Evolutionary conservation across 2,329 filamentous ascomycete species (phyloP).

Genomic region (Penicillium sp.): DNA sequence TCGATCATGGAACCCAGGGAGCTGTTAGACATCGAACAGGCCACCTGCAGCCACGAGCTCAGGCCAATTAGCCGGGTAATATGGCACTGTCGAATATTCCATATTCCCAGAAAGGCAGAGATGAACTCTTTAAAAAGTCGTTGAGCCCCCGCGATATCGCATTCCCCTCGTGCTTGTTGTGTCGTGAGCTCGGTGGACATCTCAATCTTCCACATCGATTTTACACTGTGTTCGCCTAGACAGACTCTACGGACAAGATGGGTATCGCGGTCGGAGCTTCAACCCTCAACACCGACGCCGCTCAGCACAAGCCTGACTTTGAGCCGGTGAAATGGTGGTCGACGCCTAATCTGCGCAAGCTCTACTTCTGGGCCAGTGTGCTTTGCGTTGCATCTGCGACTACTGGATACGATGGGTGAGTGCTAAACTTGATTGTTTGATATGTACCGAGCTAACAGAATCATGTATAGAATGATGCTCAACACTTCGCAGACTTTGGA

Average conservation of each 20-base stretch:
- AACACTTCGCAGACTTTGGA: conserved; percentile 45
- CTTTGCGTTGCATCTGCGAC: conserved; percentile 60
- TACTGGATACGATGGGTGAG: conserved; percentile 58
- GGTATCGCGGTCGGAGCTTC: conserved; percentile 14
- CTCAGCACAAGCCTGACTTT: conserved; percentile 46
- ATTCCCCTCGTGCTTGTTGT: background rate
- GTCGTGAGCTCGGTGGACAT: background rate
- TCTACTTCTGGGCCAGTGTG: conserved; percentile 53
- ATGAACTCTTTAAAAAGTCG: conserved; percentile 9
- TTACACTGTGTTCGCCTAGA: background rate
- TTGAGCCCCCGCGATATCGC: background rate
- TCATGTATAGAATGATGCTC: conserved; percentile 38
- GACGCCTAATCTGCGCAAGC: conserved; percentile 55
- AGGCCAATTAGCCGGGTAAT: conserved; percentile 9
- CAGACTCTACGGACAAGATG: conserved; percentile 5
- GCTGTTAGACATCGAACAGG: background rate
- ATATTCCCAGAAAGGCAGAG: conserved; percentile 2
- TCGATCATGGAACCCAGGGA: background rate
- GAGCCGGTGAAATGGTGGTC: conserved; percentile 55
- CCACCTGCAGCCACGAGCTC: conserved; percentile 3
- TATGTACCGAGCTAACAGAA: background rate
- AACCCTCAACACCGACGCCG: conserved; percentile 15
- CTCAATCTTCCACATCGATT: background rate
- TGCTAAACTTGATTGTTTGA: no score
- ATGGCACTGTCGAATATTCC: background rate